Evolutionary conservation across 2,329 filamentous ascomycete species (phyloP), one percentile per base, ranked within the genome.

Genomic region (Sarocladium kiliense): DNA sequence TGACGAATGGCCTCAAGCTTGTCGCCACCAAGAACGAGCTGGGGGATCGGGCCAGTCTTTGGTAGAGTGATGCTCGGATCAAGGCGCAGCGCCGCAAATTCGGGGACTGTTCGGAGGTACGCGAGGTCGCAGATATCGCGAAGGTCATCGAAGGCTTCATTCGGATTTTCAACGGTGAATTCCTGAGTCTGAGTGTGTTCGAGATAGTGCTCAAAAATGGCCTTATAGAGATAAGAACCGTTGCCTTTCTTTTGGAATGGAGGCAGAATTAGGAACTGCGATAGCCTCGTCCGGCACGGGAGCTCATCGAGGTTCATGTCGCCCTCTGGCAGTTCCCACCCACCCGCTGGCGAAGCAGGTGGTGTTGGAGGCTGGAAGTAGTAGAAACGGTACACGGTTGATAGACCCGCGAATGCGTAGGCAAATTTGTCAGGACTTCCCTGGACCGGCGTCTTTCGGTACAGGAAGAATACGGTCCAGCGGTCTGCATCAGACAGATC

Each of bases 151-250:
- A 95, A 95, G 1, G 81, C 84, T 66, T 93, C 89, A 64, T 89
- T 97, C 0, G 94, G 95, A 58, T 97, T 93, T 72, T 99, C 94
- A 5, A 99, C 86, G 0, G 92, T 95, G 64, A 99, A 81, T 67
- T 97, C 93, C 55, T 84, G 78, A 7, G 91, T 87, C 58, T 86
- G 85, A 0, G 81, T 69, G 56, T 88, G 81, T 32, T 82, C 77
- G 56, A 88, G 78, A 60, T 89, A 88, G 61, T 85, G 74, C 7
- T 80, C 73, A 65, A 91, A 93, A 61, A 97, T 89, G 50, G 85
- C 79, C 57, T 85, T 84, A 76, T 97, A 99, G 37, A 99, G 82
- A 41, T 84, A 79, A 11, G 85, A 81, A 34, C 93, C 94, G 51
- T 93, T 85, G 16, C 91, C 91, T 58, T 85, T 82, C 58, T 82